These are phyloP conservation scores for Phytophthora niederhauseri DNA, from an alignment of 352 stramenopile species.

Conservation along the genomic window DNA sequence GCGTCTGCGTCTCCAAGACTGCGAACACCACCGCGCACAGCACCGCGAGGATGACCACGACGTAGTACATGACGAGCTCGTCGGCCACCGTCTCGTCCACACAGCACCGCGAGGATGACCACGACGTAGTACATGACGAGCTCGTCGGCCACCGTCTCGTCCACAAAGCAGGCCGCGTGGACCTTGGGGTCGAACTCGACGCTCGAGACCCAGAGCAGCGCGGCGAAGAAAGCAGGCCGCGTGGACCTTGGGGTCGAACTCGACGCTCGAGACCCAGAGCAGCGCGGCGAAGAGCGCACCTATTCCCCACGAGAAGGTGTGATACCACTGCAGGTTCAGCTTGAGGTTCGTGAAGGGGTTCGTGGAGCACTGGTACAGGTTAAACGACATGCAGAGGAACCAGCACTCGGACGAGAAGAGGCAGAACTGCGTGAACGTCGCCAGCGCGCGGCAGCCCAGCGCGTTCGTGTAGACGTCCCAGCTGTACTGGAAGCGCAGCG, in stretches of 20 bases:
- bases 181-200: too few relatives aligned
- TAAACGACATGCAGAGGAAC: slow-evolving; percentile 89
- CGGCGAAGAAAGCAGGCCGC: slow-evolving; percentile 68
- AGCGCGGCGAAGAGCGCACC: slow-evolving; percentile 54
- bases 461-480: slow-evolving; percentile 66
- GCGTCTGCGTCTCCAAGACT: slow-evolving; percentile 73
- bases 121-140: too few relatives aligned
- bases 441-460: slow-evolving; percentile 58
- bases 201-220: too few relatives aligned
- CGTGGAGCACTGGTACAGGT: slow-evolving; percentile 84
- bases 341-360: slow-evolving; percentile 90
- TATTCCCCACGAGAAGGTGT: slow-evolving; percentile 76
- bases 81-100: slow-evolving; percentile 75
- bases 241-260: slow-evolving; percentile 58
- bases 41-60: slow-evolving; percentile 77
- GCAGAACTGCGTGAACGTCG: slow-evolving; percentile 75
- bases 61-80: slow-evolving; percentile 76
- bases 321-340: slow-evolving; percentile 73
- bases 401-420: slow-evolving; percentile 86
- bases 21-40: slow-evolving; percentile 64
- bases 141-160: too few relatives aligned
- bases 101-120: too few relatives aligned
- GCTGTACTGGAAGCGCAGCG: slow-evolving; percentile 71
- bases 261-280: slow-evolving; percentile 59
- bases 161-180: too few relatives aligned